A percentile compares a stretch with the other conserved stretches of the same genome.
These are phyloP conservation scores for Aegilops sharonensis DNA, from an alignment of 176 grass and related monocot species.

Conservation along the genomic window DNA sequence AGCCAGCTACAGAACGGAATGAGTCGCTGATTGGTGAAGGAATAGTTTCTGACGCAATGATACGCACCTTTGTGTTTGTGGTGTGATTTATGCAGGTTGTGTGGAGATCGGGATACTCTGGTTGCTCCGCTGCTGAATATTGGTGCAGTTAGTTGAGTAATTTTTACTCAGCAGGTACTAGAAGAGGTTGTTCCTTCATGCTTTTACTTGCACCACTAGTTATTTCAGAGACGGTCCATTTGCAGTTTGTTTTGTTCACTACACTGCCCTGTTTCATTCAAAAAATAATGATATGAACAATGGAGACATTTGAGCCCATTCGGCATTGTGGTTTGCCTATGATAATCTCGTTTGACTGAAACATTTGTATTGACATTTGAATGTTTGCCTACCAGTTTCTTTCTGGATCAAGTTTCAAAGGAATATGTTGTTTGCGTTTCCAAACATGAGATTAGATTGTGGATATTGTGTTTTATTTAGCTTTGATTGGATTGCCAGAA, in stretches of 20 bases:
- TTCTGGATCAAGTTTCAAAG: neutral
- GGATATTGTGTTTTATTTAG: neutral
- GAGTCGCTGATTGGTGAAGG: neutral
- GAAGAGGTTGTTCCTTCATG: neutral
- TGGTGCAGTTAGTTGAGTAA: slow-evolving; percentile 43
- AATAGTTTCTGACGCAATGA: neutral
- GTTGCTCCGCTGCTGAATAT: slow-evolving; percentile 47
- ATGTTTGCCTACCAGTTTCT: neutral
- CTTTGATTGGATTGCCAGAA: neutral
- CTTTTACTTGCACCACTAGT: neutral
- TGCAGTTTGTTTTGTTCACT: neutral
- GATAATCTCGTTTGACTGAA: neutral
- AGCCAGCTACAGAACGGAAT: neutral
- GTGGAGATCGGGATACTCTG: slow-evolving; percentile 40
- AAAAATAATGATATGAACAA: neutral
- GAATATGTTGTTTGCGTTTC: too few relatives aligned
- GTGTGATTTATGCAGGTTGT: slow-evolving; percentile 36
- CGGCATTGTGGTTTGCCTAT: neutral
- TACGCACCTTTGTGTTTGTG: neutral
- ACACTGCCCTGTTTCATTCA: neutral
- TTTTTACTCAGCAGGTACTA: slow-evolving; percentile 44
- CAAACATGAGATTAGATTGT: neutral
- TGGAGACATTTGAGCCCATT: neutral
- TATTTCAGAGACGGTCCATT: neutral
- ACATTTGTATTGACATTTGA: neutral